Conservation (phyloP, 805 yeast species). For the Monosporozyma aerobia region DNA sequence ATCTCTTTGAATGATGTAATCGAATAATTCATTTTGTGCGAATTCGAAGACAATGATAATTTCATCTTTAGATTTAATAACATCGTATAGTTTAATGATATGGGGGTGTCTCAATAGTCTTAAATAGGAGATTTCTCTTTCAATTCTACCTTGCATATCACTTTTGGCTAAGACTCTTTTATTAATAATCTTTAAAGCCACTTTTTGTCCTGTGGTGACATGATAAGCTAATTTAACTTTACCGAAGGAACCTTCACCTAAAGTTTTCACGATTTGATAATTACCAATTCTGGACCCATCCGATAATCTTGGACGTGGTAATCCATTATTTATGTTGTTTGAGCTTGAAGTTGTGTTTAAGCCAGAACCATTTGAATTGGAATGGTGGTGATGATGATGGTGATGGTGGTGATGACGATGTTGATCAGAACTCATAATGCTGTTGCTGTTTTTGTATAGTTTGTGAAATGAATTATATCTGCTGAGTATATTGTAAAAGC, state of each 20-base stretch:
- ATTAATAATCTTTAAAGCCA: slow-evolving; percentile 87
- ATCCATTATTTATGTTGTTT: neutral
- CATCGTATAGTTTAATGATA: slow-evolving; percentile 90
- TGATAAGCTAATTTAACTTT: slow-evolving; percentile 90
- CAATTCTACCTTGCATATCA: slow-evolving; percentile 95
- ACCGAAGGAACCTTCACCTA: slow-evolving; percentile 96
- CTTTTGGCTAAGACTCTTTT: slow-evolving; percentile 85
- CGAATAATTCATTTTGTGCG: slow-evolving; percentile 94
- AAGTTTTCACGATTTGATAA: slow-evolving; percentile 83
- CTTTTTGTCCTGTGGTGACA: slow-evolving; percentile 81
- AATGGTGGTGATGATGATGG: slow-evolving; percentile 19
- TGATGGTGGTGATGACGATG: slow-evolving; percentile 7
- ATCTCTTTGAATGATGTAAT: slow-evolving; percentile 89
- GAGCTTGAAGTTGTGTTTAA: neutral
- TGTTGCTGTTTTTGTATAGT: neutral
- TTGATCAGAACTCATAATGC: slow-evolving; percentile 1
- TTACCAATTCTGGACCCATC: slow-evolving; percentile 63
- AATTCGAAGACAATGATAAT: slow-evolving; percentile 95
- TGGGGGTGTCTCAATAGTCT: slow-evolving; percentile 89
- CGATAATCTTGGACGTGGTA: slow-evolving; percentile 13
- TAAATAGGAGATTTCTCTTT: slow-evolving; percentile 85
- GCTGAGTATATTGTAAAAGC: neutral
- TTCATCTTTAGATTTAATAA: slow-evolving; percentile 88
- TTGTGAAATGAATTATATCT: neutral
- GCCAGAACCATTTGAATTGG: slow-evolving; percentile 6